Conservation (phyloP, 2,329 filamentous ascomycete genomes). For the Myriosclerotinia scirpicola region DNA sequence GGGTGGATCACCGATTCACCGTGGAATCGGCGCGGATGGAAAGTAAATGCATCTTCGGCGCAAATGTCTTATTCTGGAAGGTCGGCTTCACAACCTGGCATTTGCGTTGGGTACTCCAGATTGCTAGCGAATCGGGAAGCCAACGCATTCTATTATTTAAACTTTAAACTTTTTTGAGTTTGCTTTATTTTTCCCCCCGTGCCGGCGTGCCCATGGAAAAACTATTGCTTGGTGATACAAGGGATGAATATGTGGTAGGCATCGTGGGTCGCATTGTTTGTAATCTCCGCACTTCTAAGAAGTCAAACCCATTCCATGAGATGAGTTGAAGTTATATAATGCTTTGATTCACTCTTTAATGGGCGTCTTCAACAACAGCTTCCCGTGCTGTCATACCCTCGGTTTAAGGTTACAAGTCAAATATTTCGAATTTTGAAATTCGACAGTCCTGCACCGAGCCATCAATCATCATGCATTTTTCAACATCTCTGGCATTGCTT, state of each 20-base stretch:
- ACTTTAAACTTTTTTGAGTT: background rate
- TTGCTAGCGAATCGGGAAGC: background rate
- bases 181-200: too few species aligned
- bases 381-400: background rate
- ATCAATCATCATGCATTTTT: conserved; percentile 12
- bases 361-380: background rate
- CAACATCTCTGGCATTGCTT: conserved; percentile 10
- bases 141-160: background rate
- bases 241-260: background rate
- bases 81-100: background rate
- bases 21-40: too few species aligned
- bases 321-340: conserved; percentile 7
- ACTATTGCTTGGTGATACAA: background rate
- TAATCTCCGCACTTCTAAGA: conserved; percentile 9
- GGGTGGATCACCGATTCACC: too few species aligned
- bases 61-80: background rate
- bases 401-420: background rate
- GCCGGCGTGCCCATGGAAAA: background rate
- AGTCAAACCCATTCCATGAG: background rate
- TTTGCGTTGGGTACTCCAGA: background rate
- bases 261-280: background rate
- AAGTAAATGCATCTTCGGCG: background rate
- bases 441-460: background rate
- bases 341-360: background rate
- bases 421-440: background rate